Conservation (phyloP, 2,329 filamentous ascomycete species). For the Aspergillus sergii region DNA sequence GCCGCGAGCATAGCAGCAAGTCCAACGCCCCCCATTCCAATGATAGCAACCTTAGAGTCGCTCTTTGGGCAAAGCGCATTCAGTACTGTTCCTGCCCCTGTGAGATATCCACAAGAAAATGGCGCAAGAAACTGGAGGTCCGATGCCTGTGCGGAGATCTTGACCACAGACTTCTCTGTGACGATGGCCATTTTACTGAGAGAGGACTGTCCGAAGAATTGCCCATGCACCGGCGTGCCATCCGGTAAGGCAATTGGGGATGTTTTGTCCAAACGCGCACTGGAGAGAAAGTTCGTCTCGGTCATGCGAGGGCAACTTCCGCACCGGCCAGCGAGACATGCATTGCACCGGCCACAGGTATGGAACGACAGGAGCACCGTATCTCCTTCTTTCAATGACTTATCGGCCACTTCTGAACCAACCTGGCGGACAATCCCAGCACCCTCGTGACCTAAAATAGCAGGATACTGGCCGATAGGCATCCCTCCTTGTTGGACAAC, state of each 20-base stretch:
- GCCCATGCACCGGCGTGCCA: neutral
- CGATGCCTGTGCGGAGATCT: neutral
- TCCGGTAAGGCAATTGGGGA: neutral
- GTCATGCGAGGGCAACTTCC: neutral
- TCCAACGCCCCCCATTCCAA: neutral
- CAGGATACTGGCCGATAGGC: slow-evolving; percentile 28
- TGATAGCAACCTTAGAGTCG: neutral
- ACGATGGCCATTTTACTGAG: neutral
- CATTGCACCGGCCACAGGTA: neutral
- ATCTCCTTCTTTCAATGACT: neutral
- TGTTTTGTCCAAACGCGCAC: neutral
- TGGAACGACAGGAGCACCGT: neutral
- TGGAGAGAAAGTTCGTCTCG: neutral
- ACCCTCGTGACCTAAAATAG: slow-evolving; percentile 31
- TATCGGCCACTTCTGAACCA: neutral
- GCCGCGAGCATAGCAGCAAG: neutral
- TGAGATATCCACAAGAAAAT: neutral
- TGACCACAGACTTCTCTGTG: neutral
- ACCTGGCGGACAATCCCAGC: slow-evolving; percentile 13
- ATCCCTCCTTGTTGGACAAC: slow-evolving; percentile 29
- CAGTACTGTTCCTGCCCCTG: neutral
- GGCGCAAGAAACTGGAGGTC: neutral
- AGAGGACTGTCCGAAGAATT: neutral
- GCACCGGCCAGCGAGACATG: neutral
- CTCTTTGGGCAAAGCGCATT: neutral